Evolutionary conservation across 2,329 filamentous ascomycete genomes (phyloP).

Genomic region (Aspergillus jensenii): DNA sequence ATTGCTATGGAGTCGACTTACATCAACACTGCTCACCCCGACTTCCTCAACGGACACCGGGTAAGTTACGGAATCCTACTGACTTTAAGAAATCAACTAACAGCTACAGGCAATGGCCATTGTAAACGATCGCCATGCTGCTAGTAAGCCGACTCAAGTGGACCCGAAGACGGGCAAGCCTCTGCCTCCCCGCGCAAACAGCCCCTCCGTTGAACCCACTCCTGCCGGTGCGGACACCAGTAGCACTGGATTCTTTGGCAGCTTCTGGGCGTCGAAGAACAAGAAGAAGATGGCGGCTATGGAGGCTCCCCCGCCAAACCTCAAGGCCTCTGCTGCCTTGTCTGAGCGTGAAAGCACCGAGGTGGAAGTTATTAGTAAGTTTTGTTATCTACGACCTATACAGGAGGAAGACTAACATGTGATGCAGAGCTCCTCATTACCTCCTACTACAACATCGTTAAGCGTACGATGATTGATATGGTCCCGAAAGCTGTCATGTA

Average conservation of each 20-base stretch:
- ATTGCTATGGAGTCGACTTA: constrained; percentile 96
- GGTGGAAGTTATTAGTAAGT: constrained; percentile 95
- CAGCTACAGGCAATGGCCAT: constrained; percentile 80
- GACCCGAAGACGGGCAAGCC: constrained; percentile 99
- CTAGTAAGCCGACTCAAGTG: constrained; percentile 83
- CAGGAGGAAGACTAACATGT: constrained; percentile 15
- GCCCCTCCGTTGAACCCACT: constrained; percentile 64
- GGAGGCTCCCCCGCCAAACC: constrained; percentile 87
- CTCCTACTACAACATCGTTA: constrained; percentile 97
- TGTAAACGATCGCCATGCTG: constrained; percentile 86
- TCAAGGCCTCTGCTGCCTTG: constrained; percentile 91
- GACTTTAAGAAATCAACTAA: constrained; percentile 17
- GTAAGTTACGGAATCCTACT: constrained; percentile 45
- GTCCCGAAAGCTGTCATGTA: constrained; percentile 99
- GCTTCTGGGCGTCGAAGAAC: constrained; percentile 98
- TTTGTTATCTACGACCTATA: background rate
- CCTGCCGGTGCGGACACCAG: constrained; percentile 40
- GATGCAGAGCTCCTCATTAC: constrained; percentile 81
- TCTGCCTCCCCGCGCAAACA: constrained; percentile 73
- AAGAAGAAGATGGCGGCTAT: constrained; percentile 99
- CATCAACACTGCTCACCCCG: constrained; percentile 96
- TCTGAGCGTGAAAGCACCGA: constrained; percentile 94
- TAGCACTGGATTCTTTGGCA: constrained; percentile 87
- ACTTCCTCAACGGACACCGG: constrained; percentile 94
- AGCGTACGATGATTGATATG: constrained; percentile 99